Conservation (phyloP, 2,329 filamentous ascomycete genomes). For the Microcyclospora tardicrescens region DNA sequence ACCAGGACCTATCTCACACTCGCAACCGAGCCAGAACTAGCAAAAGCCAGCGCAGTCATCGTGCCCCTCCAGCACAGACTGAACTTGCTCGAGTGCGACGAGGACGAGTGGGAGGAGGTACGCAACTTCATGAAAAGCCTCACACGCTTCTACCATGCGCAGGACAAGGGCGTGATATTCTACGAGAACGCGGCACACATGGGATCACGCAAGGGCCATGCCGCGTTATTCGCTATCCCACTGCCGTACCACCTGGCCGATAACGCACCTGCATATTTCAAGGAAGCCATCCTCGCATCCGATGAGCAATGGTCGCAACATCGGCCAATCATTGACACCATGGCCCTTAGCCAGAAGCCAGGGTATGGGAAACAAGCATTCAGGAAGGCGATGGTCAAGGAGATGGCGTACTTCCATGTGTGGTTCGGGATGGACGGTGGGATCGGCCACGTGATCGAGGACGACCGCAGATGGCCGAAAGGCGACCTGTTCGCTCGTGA, state of each 20-base stretch:
- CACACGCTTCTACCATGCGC: conserved; percentile 85
- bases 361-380: conserved; percentile 73
- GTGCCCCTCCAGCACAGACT: conserved; percentile 75
- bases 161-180: conserved; percentile 84
- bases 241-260: conserved; percentile 86
- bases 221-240: conserved; percentile 72
- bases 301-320: conserved; percentile 96
- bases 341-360: conserved; percentile 43
- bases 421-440: conserved; percentile 93
- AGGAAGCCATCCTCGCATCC: conserved; percentile 74
- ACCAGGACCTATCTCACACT: conserved; percentile 82
- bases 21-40: conserved; percentile 78
- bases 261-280: conserved; percentile 87
- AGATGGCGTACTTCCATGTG: conserved; percentile 97
- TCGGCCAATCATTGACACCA: conserved; percentile 83
- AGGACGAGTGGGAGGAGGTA: conserved; percentile 98
- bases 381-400: conserved; percentile 68
- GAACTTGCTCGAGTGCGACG: conserved; percentile 94
- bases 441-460: conserved; percentile 83
- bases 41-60: conserved; percentile 71
- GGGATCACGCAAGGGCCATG: conserved; percentile 59
- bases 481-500: conserved; percentile 90
- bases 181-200: conserved; percentile 92
- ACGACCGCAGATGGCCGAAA: conserved; percentile 69
- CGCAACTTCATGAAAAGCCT: conserved; percentile 98